Evolutionary conservation across 2,329 filamentous ascomycete species (phyloP), one percentile per base, ranked within the genome.

Genomic region (Escovopsis sp.): DNA sequence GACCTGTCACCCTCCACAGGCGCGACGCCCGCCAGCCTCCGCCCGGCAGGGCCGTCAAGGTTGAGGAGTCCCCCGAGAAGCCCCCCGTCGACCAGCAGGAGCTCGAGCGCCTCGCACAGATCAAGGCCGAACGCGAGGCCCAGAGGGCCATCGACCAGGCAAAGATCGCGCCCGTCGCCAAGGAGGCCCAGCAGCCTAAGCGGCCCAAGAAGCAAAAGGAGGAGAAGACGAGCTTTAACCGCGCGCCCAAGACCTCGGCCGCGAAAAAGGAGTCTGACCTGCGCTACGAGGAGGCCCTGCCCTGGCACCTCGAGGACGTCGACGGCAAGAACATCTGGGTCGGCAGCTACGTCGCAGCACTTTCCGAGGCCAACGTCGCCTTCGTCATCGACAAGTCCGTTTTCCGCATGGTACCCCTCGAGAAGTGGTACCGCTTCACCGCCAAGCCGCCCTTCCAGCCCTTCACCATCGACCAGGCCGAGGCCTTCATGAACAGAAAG

Each of bases 281-380:
- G 59, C 79, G 87, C 43, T 98, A 96, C 45, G 90, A 96, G 54
- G 90, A 98, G 56, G 85, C 88, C 4, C 65, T 94, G 34, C 90
- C 90, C 5, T 98, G 90, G 90, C 87, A 94, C 54, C 59, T 98
- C 26, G 90, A 98, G 53, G 90, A 98, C 54, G 92, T 87, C 28
- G 88, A 98, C 49, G 85, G 86, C 43, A 94, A 88, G 55, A 88
- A 94, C 48, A 81, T 83, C 3, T 96, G 87, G 85, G 78, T 90
- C 25, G 90, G 87, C 31, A 81, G 78, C 38, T 94, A 96, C 47
- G 82, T 96, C 48, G 80, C 81, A 18, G 83, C 86, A 14, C 68
- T 96, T 27, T 94, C 88, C 0, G 79, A 88, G 48, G 77, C 83
- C 35, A 83, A 86, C 34, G 79, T 92, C 44, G 79, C 92, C 36